phyloP scores from a whole-genome alignment of 208 protist species.

The Crithidia thermophila region DNA sequence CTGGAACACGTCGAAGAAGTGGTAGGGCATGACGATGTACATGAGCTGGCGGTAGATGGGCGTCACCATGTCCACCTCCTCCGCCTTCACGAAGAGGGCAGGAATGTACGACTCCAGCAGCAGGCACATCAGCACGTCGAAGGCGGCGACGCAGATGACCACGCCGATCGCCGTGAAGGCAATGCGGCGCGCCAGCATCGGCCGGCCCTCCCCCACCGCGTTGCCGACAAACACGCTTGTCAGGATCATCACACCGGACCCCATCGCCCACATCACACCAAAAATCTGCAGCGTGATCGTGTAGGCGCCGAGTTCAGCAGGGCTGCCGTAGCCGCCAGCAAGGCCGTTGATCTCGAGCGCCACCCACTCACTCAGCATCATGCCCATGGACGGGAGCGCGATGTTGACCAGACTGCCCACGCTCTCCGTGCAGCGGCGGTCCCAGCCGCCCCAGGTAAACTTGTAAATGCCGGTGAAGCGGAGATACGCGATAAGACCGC shows the following conservation, averaged over 20 bases:
- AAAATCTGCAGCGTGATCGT: conserved; percentile 82
- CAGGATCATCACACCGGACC: conserved; percentile 73
- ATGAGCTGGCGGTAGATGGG: conserved; percentile 59
- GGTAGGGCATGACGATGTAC: conserved; percentile 75
- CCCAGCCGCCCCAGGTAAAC: conserved; percentile 79
- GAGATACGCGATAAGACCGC: conserved; percentile 54
- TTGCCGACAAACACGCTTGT: conserved; percentile 84
- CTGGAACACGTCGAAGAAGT: conserved; percentile 84
- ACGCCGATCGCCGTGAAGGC: conserved; percentile 63
- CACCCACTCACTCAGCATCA: conserved; percentile 90
- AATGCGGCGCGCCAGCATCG: conserved; percentile 66
- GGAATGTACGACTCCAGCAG: conserved; percentile 61
- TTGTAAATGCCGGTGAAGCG: conserved; percentile 58
- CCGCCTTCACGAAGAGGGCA: conserved; percentile 57
- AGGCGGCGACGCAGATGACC: conserved; percentile 43
- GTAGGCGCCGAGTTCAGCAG: conserved; percentile 75
- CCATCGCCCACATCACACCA: conserved; percentile 74
- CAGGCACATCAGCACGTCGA: conserved; percentile 53
- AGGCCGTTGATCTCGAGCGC: conserved; percentile 77
- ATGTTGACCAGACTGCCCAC: conserved; percentile 51
- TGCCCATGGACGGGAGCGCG: conserved; percentile 83
- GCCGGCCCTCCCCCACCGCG: conserved; percentile 69
- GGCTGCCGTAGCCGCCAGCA: conserved; percentile 60
- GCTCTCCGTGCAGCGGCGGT: conserved; percentile 51
- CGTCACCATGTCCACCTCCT: conserved; percentile 49